Evolutionary conservation across 139 green algal genomes (phyloP).

Genomic region (Haematococcus lacustris): DNA sequence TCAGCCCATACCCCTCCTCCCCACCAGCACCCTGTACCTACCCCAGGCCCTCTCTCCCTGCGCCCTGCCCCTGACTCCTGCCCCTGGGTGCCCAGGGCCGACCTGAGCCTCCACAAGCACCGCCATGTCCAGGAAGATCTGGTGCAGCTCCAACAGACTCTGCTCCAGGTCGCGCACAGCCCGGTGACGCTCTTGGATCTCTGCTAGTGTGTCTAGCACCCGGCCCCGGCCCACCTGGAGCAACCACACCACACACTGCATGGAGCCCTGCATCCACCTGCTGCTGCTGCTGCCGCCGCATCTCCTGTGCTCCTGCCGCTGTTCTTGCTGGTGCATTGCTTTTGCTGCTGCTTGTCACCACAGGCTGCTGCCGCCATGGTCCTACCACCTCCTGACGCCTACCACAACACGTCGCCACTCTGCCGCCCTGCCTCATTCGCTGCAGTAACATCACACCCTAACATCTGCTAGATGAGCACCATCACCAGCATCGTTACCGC

Average conservation of each 20-base stretch:
- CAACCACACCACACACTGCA: not conserved
- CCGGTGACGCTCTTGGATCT: constrained; percentile 89
- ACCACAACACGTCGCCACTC: not conserved
- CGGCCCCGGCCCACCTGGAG: constrained; percentile 27
- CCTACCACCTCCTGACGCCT: not conserved
- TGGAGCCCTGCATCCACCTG: not conserved
- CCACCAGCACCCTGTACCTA: too few species aligned
- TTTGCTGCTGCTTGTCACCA: too few species aligned
- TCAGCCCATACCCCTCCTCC: too few species aligned
- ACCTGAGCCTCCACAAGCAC: constrained; percentile 69
- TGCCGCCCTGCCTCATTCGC: not conserved
- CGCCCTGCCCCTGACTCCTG: too few species aligned
- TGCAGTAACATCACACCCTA: not conserved
- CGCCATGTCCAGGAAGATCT: constrained; percentile 96
- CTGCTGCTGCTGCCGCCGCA: too few species aligned
- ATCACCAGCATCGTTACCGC: too few species aligned
- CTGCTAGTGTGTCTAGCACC: constrained; percentile 86
- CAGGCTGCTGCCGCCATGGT: too few species aligned
- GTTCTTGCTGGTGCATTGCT: not conserved
- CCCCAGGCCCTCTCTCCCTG: too few species aligned
- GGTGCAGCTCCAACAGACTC: constrained; percentile 77
- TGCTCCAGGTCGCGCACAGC: constrained; percentile 72
- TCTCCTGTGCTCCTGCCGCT: too few species aligned
- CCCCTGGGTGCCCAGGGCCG: not conserved
- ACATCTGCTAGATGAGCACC: too few species aligned